phyloP scores from a whole-genome alignment of 208 protist species.

The Strigomonas culicis region DNA sequence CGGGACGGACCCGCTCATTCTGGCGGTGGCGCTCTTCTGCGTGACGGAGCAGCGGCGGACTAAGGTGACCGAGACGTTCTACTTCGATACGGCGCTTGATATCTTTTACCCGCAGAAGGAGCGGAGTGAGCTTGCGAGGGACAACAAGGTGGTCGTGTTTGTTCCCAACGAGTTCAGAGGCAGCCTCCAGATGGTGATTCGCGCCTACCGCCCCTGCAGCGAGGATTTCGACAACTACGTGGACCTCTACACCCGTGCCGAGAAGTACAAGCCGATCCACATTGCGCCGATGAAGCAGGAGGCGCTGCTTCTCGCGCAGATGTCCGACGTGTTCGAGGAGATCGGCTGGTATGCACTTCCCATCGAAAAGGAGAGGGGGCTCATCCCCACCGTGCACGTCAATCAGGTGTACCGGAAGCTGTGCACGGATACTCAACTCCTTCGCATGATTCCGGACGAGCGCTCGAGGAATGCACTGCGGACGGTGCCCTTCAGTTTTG shows the following conservation, averaged over 20 bases:
- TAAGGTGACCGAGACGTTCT: conserved; percentile 88
- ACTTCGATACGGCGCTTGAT: conserved; percentile 75
- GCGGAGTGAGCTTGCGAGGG: conserved; percentile 40
- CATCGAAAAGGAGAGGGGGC: conserved; percentile 26
- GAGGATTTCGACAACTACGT: conserved; percentile 86
- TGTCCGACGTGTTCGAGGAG: conserved; percentile 79
- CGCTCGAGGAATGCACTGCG: conserved; percentile 31
- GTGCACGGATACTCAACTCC: conserved; percentile 45
- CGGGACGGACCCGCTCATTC: conserved; percentile 67
- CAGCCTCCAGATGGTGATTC: conserved; percentile 63
- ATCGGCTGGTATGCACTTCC: conserved; percentile 56
- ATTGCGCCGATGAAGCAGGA: conserved; percentile 85
- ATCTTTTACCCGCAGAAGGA: conserved; percentile 85
- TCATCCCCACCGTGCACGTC: conserved; percentile 19
- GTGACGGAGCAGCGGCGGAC: conserved; percentile 30
- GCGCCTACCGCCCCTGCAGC: conserved; percentile 59
- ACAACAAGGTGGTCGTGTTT: conserved; percentile 69
- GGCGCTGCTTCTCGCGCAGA: conserved; percentile 63
- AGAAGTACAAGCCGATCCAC: conserved; percentile 78
- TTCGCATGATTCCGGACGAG: conserved; percentile 46
- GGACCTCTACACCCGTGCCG: conserved; percentile 73
- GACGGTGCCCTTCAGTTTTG: conserved; percentile 53
- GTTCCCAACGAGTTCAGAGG: conserved; percentile 76
- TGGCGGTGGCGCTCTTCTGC: conserved; percentile 60
- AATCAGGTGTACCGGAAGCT: conserved; percentile 53